Conservation (phyloP, 176 grass and related monocot species). For the Paspalum notatum region DNA sequence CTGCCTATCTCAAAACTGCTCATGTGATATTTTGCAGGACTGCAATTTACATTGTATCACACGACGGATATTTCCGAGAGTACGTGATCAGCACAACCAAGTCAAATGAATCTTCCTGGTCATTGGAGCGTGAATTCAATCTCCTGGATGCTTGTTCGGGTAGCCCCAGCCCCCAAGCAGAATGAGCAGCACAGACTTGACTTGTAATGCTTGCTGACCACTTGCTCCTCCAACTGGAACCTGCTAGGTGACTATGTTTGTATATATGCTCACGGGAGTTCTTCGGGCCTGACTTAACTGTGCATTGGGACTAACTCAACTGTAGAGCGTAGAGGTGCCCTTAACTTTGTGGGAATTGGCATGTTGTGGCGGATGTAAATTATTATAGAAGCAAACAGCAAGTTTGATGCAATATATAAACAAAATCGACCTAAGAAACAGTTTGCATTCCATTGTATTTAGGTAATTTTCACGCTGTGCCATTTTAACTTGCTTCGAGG, state of each 20-base stretch:
- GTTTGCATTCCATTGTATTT: neutral
- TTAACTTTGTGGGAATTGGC: neutral
- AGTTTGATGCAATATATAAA: neutral
- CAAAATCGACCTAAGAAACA: neutral
- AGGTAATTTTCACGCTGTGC: neutral
- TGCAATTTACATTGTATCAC: conserved; percentile 62
- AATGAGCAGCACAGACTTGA: conserved; percentile 30
- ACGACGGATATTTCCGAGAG: conserved; percentile 82
- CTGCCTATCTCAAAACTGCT: neutral
- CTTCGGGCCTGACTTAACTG: neutral
- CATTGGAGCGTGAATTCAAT: conserved; percentile 76
- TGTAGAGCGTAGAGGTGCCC: conserved; percentile 10
- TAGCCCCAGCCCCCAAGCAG: conserved; percentile 26
- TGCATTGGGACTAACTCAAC: neutral
- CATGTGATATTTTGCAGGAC: conserved; percentile 49
- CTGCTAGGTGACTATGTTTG: neutral
- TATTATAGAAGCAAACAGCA: neutral
- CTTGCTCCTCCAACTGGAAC: neutral
- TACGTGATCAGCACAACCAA: conserved; percentile 54
- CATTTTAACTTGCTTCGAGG: neutral
- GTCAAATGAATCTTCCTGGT: conserved; percentile 74
- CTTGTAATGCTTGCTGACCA: neutral
- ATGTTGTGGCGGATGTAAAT: conserved; percentile 9
- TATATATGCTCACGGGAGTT: neutral
- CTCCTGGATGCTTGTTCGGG: conserved; percentile 43